Evolutionary conservation across 352 stramenopile genomes (phyloP).

Genomic region (Phytopythium vexans): DNA sequence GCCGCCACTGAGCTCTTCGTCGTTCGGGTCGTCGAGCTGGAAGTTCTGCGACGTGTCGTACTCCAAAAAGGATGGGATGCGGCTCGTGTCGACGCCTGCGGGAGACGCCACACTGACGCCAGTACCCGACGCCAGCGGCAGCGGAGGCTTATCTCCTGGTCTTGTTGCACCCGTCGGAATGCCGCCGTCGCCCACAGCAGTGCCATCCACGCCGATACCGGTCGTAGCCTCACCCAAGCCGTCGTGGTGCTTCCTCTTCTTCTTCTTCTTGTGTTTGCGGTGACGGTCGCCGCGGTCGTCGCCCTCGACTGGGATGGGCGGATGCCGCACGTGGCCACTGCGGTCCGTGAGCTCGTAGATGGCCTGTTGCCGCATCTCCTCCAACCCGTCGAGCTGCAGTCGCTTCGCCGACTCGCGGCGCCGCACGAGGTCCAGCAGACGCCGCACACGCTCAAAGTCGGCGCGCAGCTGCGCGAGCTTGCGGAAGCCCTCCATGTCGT

Average conservation of each 20-base stretch:
- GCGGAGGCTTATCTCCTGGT: too few relatives aligned
- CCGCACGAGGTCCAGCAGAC: slow-evolving; percentile 81
- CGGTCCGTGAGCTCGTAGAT: slow-evolving; percentile 58
- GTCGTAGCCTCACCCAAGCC: slow-evolving; percentile 10
- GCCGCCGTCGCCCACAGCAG: neutral
- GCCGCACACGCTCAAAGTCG: slow-evolving; percentile 91
- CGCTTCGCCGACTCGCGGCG: slow-evolving; percentile 84
- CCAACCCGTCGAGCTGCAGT: slow-evolving; percentile 75
- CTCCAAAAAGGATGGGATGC: slow-evolving; percentile 56
- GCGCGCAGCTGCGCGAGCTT: slow-evolving; percentile 92
- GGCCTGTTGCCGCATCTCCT: slow-evolving; percentile 67
- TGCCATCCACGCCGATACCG: slow-evolving; percentile 10
- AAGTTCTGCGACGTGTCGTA: slow-evolving; percentile 74
- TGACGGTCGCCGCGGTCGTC: slow-evolving; percentile 51
- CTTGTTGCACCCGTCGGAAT: too few relatives aligned
- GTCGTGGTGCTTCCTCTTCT: slow-evolving; percentile 46
- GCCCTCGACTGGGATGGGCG: slow-evolving; percentile 48
- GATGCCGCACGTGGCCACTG: slow-evolving; percentile 41
- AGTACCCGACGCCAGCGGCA: neutral
- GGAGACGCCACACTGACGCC: slow-evolving; percentile 8
- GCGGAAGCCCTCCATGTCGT: slow-evolving; percentile 94
- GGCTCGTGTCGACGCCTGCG: neutral
- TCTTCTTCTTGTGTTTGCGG: slow-evolving; percentile 75
- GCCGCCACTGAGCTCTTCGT: slow-evolving; percentile 5
- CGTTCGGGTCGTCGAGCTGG: slow-evolving; percentile 31